A percentile compares a stretch with the other conserved stretches of the same genome.
Evolutionary conservation across 1,284 basidiomycete species (phyloP).

Genomic region (Trametes sp.): DNA sequence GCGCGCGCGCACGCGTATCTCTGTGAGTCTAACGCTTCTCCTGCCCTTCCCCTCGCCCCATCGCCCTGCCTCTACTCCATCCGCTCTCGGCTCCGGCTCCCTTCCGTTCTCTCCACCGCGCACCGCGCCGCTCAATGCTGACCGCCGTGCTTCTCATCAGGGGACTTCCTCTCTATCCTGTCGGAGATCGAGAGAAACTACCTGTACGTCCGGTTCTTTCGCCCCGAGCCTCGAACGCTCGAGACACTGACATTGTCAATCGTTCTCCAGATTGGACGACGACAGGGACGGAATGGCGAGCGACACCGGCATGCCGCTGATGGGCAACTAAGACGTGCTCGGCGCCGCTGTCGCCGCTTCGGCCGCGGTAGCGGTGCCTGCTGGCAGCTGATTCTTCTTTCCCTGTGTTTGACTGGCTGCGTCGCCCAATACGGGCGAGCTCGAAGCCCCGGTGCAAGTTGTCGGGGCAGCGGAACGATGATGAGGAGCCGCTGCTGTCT

Average conservation of each 20-base stretch:
- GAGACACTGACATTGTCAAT: conserved; percentile 29
- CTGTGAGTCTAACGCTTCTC: conserved; percentile 54
- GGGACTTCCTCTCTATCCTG: conserved; percentile 89
- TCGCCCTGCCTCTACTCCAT: not conserved
- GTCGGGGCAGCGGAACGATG: conserved; percentile 13
- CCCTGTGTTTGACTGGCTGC: no score
- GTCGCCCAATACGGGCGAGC: no score
- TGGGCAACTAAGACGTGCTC: conserved; percentile 42
- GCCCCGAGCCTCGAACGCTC: conserved; percentile 20
- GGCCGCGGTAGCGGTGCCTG: conserved; percentile 15
- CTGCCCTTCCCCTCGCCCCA: not conserved
- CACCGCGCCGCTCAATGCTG: conserved; percentile 13
- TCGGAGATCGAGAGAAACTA: conserved; percentile 90
- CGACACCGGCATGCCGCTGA: conserved; percentile 60
- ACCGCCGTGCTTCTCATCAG: conserved; percentile 46
- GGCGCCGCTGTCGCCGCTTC: not conserved
- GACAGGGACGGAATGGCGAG: conserved; percentile 70
- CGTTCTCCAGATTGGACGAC: conserved; percentile 68
- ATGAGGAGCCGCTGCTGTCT: not conserved
- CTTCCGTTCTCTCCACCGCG: conserved; percentile 11
- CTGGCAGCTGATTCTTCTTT: conserved; percentile 19
- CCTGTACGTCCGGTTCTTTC: conserved; percentile 57
- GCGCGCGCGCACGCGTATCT: conserved; percentile 82
- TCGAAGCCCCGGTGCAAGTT: no score
- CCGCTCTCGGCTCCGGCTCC: not conserved